These are phyloP conservation scores for Tritrichomonas foetus DNA, from an alignment of 208 protist species.

Conservation along the genomic window DNA sequence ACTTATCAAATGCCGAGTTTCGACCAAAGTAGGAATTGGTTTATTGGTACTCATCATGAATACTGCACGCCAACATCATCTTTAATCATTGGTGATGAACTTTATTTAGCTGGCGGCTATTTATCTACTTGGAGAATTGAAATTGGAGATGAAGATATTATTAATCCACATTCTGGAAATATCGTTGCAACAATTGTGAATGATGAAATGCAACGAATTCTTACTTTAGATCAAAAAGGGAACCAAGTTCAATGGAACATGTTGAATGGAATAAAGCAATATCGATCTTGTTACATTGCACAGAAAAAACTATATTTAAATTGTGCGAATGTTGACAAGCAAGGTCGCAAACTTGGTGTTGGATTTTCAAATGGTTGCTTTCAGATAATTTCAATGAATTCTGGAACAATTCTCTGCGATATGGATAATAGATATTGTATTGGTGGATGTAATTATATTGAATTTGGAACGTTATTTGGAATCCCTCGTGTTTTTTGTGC, in stretches of 20 bases:
- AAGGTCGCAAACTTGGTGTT: neutral
- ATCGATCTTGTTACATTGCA: neutral
- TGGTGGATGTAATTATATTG: neutral
- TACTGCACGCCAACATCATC: neutral
- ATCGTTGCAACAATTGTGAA: neutral
- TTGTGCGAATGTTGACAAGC: neutral
- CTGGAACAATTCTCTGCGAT: neutral
- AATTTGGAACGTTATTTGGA: neutral
- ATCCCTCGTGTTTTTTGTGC: neutral
- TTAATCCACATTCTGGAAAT: neutral
- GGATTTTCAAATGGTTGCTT: neutral
- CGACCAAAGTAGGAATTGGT: neutral
- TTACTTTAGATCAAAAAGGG: neutral
- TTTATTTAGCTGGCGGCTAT: neutral
- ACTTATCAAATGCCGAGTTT: neutral
- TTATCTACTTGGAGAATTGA: neutral
- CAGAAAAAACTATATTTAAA: neutral
- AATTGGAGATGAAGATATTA: neutral
- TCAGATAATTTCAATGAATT: neutral
- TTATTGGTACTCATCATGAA: neutral
- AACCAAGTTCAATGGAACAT: neutral
- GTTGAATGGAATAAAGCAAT: neutral
- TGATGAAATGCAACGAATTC: neutral
- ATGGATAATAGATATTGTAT: neutral
- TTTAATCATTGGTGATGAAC: neutral